phyloP scores from a whole-genome alignment of 2,329 filamentous ascomycete genomes.

The Claviceps quebecensis region DNA sequence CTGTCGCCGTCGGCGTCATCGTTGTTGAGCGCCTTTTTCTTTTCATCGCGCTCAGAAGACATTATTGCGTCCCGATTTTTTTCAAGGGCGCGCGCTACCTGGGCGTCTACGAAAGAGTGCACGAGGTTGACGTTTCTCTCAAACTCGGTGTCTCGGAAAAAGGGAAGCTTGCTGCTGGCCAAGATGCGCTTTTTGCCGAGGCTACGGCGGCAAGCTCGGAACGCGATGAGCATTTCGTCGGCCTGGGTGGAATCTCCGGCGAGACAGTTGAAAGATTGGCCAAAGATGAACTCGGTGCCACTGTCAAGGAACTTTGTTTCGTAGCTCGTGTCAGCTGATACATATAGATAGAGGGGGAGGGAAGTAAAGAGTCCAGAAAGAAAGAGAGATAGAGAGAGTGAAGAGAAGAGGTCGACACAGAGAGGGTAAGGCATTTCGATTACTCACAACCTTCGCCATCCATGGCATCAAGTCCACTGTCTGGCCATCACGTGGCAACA shows the following conservation, averaged over 20 bases:
- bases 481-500: not conserved
- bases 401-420: too few species aligned
- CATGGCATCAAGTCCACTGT: slow-evolving; percentile 2
- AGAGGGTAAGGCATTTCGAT: too few species aligned
- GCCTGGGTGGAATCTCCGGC: not conserved
- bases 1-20: not conserved
- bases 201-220: not conserved
- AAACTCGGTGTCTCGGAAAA: not conserved
- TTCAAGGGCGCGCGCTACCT: not conserved
- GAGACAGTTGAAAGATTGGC: slow-evolving; percentile 1
- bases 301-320: slow-evolving; percentile 1
- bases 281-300: slow-evolving; percentile 3
- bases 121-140: slow-evolving; percentile 1
- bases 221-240: not conserved
- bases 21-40: not conserved
- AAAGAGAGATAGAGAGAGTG: not conserved
- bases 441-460: slow-evolving; percentile 1
- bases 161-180: not conserved
- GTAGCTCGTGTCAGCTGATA: too few species aligned
- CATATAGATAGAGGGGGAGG: not conserved
- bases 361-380: not conserved
- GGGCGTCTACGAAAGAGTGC: slow-evolving; percentile 2
- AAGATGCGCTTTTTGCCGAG: slow-evolving; percentile 1
- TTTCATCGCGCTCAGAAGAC: not conserved
- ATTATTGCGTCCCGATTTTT: not conserved